Conservation (phyloP, 2,329 filamentous ascomycete species). For the Beauveria asiatica region DNA sequence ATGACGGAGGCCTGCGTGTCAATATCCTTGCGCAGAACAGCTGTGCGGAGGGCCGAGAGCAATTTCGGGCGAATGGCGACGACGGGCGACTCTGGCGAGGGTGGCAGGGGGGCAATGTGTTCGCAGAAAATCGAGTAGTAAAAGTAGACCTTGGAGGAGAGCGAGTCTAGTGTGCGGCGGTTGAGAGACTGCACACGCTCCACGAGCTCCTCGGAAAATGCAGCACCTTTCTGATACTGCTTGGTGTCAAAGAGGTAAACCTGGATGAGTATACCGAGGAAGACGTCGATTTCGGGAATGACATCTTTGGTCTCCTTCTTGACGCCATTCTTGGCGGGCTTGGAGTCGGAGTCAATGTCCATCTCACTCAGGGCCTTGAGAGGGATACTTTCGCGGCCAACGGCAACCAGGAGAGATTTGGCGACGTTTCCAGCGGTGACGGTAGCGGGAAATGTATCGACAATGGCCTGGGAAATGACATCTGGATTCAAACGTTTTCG, state of each 20-base stretch:
- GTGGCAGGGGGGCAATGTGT: conserved; percentile 76
- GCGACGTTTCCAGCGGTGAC: conserved; percentile 55
- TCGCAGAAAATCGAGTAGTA: conserved; percentile 96
- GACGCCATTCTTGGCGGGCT: conserved; percentile 41
- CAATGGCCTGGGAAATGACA: conserved; percentile 71
- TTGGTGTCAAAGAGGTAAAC: conserved; percentile 84
- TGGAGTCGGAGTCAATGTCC: conserved; percentile 60
- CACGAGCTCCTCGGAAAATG: conserved; percentile 76
- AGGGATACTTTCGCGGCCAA: conserved; percentile 58
- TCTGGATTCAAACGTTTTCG: conserved; percentile 83
- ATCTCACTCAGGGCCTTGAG: conserved; percentile 57
- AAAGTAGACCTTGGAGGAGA: conserved; percentile 94
- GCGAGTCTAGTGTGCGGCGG: conserved; percentile 84
- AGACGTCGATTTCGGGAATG: conserved; percentile 80
- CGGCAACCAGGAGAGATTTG: conserved; percentile 59
- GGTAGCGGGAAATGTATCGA: conserved; percentile 64
- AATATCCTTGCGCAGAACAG: conserved; percentile 92
- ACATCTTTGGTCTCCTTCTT: conserved; percentile 68
- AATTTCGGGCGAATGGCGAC: conserved; percentile 80
- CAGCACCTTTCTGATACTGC: conserved; percentile 67
- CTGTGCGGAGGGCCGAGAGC: conserved; percentile 80
- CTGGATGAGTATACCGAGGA: conserved; percentile 77
- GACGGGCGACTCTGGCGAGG: conserved; percentile 79
- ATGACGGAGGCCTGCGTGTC: conserved; percentile 97
- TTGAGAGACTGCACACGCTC: conserved; percentile 84